Evolutionary conservation across 495 filamentous ascomycete species (phyloP).

Genomic region (Chlorociboria aeruginascens): DNA sequence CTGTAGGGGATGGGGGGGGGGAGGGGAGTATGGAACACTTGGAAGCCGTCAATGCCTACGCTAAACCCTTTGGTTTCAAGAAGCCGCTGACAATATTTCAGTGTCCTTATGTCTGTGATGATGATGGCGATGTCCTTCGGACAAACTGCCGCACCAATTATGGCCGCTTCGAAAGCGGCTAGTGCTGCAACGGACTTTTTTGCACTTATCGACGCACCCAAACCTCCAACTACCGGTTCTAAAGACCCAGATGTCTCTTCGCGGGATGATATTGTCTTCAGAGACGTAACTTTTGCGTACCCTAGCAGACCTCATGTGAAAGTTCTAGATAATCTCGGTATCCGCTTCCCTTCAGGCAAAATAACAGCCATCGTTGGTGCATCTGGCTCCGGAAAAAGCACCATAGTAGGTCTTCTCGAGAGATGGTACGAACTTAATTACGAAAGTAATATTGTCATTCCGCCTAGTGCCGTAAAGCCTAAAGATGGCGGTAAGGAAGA

Average conservation of each 20-base stretch:
- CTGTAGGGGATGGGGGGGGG: too few species aligned
- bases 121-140: slow-evolving; percentile 31
- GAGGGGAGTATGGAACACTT: too few species aligned
- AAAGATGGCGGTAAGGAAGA: slow-evolving; percentile 9
- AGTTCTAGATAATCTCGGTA: slow-evolving; percentile 41
- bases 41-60: too few species aligned
- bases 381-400: slow-evolving; percentile 80
- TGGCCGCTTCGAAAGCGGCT: slow-evolving; percentile 37
- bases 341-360: slow-evolving; percentile 58
- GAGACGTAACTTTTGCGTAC: slow-evolving; percentile 53
- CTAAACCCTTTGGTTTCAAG: too few species aligned
- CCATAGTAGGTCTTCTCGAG: slow-evolving; percentile 80
- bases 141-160: slow-evolving; percentile 36
- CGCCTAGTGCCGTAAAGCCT: slow-evolving; percentile 13
- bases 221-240: slow-evolving; percentile 31
- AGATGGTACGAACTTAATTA: slow-evolving; percentile 70
- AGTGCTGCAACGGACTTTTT: slow-evolving; percentile 43
- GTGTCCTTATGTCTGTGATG: slow-evolving; percentile 45
- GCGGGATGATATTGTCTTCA: slow-evolving; percentile 44
- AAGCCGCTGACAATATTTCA: neutral
- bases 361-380: slow-evolving; percentile 77
- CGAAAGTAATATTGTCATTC: slow-evolving; percentile 17
- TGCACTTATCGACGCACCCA: slow-evolving; percentile 42
- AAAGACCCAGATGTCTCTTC: slow-evolving; percentile 32
- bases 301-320: slow-evolving; percentile 54